Evolutionary conservation across 2,329 filamentous ascomycete species (phyloP).

Genomic region (Fusarium caatingaense): DNA sequence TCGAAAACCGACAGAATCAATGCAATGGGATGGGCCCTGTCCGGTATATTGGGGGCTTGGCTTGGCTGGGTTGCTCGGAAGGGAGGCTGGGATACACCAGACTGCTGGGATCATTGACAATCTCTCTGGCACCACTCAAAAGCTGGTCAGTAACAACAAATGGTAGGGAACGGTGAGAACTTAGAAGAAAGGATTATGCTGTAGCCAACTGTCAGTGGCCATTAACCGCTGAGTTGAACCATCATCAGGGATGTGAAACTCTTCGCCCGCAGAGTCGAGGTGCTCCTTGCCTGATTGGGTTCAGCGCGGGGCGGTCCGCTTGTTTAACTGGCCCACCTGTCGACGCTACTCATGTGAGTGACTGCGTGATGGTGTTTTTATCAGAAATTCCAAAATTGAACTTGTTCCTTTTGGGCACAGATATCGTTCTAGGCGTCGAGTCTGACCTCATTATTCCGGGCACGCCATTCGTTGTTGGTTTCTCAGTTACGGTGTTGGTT

Average conservation of each 20-base stretch:
- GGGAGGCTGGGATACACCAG: slow-evolving; percentile 6
- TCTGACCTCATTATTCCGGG: neutral
- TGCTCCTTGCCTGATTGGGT: slow-evolving; percentile 5
- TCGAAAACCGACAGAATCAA: slow-evolving; percentile 17
- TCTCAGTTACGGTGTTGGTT: slow-evolving; percentile 1
- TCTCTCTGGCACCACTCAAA: neutral
- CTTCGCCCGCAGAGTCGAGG: slow-evolving; percentile 1
- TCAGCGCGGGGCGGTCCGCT: slow-evolving; percentile 10
- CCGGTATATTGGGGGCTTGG: slow-evolving; percentile 6
- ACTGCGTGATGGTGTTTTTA: neutral
- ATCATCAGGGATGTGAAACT: slow-evolving; percentile 13
- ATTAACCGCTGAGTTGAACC: slow-evolving; percentile 12
- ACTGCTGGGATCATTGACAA: neutral
- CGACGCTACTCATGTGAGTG: slow-evolving; percentile 7
- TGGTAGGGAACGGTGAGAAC: neutral
- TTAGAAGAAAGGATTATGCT: neutral
- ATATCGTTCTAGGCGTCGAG: neutral
- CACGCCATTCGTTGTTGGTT: neutral
- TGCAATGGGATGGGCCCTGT: slow-evolving; percentile 3
- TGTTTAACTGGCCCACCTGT: slow-evolving; percentile 8
- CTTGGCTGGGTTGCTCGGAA: neutral
- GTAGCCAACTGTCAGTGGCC: slow-evolving; percentile 4
- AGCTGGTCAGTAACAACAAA: neutral
- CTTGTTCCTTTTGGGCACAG: neutral
- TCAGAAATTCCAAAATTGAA: neutral